Evolutionary conservation across 1,284 basidiomycete species (phyloP), one percentile per base, ranked within the genome.

Genomic region (Trametes pubescens): DNA sequence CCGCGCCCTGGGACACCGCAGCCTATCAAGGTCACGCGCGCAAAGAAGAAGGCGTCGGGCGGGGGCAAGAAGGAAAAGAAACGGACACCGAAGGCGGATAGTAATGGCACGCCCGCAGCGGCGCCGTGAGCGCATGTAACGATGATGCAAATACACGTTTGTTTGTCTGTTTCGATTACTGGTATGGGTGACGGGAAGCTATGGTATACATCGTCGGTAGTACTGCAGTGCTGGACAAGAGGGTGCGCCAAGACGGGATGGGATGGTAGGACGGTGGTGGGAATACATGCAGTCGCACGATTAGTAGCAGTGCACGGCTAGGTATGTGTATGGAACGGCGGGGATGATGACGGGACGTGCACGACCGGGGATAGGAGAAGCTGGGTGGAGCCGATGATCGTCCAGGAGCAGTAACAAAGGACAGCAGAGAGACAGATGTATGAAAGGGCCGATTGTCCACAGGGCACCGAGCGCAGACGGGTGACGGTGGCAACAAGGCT

Each of bases 11-110:
- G 79, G 57, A 86, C 86, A 2, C 89, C 90, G 11, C 87, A 91
- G 53, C 85, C 91, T 1, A 91, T 93, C 73, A 89, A 88, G 72
- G 91, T 94, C 46, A 87, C 84, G 14, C 83, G 89, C 46, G 80
- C 85, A 38, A 89, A 85, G 75, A 94, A 93, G 82, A 93, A 91
- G 76, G 76, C 74, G 16, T 81, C 82, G 56, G 38, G 62, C 51
- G 79, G 83, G n/a, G 79, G 79, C 52, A 90, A 90, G 80, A 90
- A 88, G 82, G 89, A 86, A 76, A 90, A 90, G 80, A 90, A 87
- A 82, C 82, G 83, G 78, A 82, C 81, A 67, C 67, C 72, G 48
- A 70, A 64, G 56, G 47, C 59, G 44, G 68, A 65, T 56, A 62
- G 57, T 37, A 49, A 35, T n/a, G 13, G 44, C 22, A 21, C 47